Percentiles rank a stretch among this genome's conserved stretches.
Conservation (phyloP, 176 grass and related monocot genomes). For the Themeda triandra region DNA sequence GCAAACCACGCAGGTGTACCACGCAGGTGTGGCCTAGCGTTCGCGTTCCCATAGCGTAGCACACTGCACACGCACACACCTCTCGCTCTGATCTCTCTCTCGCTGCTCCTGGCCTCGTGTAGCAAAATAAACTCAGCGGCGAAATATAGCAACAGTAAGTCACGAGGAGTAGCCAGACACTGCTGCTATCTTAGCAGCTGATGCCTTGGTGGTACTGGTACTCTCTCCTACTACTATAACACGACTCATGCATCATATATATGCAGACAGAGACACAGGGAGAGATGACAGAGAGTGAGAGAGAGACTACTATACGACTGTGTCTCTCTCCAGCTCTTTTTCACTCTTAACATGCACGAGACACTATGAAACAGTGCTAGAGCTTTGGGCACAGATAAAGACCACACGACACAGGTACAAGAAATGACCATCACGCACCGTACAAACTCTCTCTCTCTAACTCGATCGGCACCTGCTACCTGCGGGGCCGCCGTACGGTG, state of each 20-base stretch:
- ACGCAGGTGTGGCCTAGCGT: too few relatives aligned
- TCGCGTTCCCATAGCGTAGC: too few relatives aligned
- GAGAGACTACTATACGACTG: too few relatives aligned
- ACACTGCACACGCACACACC: too few relatives aligned
- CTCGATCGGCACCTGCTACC: background rate
- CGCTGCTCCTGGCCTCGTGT: background rate
- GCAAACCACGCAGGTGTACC: background rate
- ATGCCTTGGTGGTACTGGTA: too few relatives aligned
- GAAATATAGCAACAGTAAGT: slow-evolving; percentile 24
- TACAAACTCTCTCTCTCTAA: background rate
- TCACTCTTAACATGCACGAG: slow-evolving; percentile 44
- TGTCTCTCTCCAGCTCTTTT: too few relatives aligned
- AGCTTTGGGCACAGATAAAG: slow-evolving; percentile 61
- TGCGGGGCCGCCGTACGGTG: background rate
- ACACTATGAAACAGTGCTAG: slow-evolving; percentile 59
- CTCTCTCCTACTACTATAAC: too few relatives aligned
- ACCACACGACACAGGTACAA: slow-evolving; percentile 44
- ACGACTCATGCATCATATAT: too few relatives aligned
- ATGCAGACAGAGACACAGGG: too few relatives aligned
- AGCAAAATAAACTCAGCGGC: slow-evolving; percentile 18
- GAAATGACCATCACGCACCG: slow-evolving; percentile 34
- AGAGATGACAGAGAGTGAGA: too few relatives aligned
- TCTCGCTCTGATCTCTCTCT: background rate
- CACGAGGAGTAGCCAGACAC: background rate
- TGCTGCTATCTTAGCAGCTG: too few relatives aligned